Percentiles rank a stretch among this genome's conserved stretches.
These are phyloP conservation scores for Colletotrichum tabaci DNA, from an alignment of 2,329 filamentous ascomycete species.

Conservation along the genomic window DNA sequence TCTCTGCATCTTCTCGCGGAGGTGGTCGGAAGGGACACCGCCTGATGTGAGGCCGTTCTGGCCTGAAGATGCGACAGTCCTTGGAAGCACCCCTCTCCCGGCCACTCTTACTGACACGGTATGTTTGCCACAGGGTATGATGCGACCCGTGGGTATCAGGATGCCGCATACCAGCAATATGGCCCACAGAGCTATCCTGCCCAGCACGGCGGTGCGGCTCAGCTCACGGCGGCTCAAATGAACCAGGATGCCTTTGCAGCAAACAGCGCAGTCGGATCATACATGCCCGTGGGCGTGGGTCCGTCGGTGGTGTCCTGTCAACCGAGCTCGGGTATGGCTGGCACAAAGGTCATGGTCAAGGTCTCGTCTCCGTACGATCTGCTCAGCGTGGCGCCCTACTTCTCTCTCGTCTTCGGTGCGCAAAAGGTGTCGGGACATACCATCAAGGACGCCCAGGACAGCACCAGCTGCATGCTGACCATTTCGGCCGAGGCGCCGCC, in stretches of 20 bases:
- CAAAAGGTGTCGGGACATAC: constrained; percentile 77
- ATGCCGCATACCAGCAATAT: constrained; percentile 69
- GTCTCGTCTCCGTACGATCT: constrained; percentile 84
- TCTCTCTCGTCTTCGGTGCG: constrained; percentile 84
- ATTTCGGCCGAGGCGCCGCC: constrained; percentile 81
- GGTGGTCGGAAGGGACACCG: too few species aligned
- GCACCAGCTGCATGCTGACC: constrained; percentile 77
- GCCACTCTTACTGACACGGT: neutral
- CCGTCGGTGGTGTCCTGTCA: constrained; percentile 78
- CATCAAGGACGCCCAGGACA: constrained; percentile 71
- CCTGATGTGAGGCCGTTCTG: too few species aligned
- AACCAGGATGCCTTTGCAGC: constrained; percentile 71
- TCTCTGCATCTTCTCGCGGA: too few species aligned
- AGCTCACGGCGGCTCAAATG: constrained; percentile 65
- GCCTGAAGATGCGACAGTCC: neutral
- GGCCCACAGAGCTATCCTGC: constrained; percentile 63
- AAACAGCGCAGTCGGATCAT: constrained; percentile 76
- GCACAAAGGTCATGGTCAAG: constrained; percentile 81
- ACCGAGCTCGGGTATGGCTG: constrained; percentile 77
- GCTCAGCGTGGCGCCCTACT: constrained; percentile 68
- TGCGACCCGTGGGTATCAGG: constrained; percentile 72
- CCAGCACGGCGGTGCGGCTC: constrained; percentile 56
- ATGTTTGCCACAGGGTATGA: constrained; percentile 65
- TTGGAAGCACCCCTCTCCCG: neutral
- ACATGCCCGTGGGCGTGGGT: constrained; percentile 67